These are phyloP conservation scores for Coprinellus micaceus DNA, from an alignment of 768 basidiomycete species.

Conservation along the genomic window DNA sequence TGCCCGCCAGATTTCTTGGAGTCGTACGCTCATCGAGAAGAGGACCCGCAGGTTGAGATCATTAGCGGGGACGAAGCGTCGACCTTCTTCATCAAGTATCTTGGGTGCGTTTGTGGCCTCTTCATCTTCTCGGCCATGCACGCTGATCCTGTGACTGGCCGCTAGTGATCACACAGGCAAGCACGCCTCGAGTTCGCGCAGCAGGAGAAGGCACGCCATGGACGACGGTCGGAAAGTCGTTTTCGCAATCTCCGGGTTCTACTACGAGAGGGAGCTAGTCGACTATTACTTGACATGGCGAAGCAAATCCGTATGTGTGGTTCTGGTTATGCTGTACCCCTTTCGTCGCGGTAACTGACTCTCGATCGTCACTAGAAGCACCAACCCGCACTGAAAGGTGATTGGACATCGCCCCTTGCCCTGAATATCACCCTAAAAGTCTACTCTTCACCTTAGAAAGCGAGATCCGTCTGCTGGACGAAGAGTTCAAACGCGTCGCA, in stretches of 20 bases:
- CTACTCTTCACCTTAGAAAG: constrained; percentile 21
- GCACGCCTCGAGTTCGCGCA: constrained; percentile 14
- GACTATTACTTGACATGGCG: constrained; percentile 53
- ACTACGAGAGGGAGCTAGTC: constrained; percentile 37
- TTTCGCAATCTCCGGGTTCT: constrained; percentile 41
- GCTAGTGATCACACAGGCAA: too few species aligned
- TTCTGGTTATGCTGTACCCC: constrained; percentile 4
- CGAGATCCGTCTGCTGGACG: constrained; percentile 31
- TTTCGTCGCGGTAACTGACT: neutral
- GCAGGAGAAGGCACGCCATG: constrained; percentile 13
- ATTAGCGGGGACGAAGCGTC: constrained; percentile 40
- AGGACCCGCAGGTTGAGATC: constrained; percentile 34
- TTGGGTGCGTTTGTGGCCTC: constrained; percentile 31
- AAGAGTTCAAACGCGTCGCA: constrained; percentile 39
- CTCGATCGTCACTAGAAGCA: constrained; percentile 15
- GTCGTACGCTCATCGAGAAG: constrained; percentile 32
- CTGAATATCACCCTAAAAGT: neutral
- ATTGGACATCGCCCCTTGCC: neutral
- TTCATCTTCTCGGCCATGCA: too few species aligned
- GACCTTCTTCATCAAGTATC: constrained; percentile 37
- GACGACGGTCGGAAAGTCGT: constrained; percentile 33
- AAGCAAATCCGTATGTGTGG: constrained; percentile 37
- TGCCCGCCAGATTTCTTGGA: constrained; percentile 46
- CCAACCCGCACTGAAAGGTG: constrained; percentile 20
- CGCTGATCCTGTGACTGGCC: too few species aligned